phyloP scores from a whole-genome alignment of 495 filamentous ascomycete species.

The Daldinia concentrica region DNA sequence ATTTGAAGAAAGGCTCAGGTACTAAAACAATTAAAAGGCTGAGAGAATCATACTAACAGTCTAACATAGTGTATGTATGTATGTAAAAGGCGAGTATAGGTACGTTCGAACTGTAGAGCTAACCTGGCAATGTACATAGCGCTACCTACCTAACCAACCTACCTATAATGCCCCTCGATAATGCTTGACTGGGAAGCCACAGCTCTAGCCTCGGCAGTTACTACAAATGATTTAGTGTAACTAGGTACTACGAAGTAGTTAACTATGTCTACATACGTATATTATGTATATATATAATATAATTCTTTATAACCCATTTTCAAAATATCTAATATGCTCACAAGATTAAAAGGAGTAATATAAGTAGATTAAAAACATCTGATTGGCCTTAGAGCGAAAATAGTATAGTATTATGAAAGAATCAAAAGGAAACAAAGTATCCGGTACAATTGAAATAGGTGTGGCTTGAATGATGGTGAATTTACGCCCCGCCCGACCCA shows the following conservation, averaged over 20 bases:
- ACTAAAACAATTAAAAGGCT: neutral
- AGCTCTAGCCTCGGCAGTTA: slow-evolving; percentile 31
- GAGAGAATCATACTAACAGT: neutral
- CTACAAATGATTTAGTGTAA: neutral
- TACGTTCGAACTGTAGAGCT: slow-evolving; percentile 23
- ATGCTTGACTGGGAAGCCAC: slow-evolving; percentile 15
- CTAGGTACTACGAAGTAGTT: neutral
- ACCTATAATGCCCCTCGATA: slow-evolving; percentile 34
- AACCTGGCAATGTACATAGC: slow-evolving; percentile 4
- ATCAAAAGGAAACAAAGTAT: neutral
- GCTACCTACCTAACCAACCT: neutral
- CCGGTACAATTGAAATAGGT: neutral
- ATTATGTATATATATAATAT: no score
- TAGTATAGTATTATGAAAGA: no score
- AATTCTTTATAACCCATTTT: no score
- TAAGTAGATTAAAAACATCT: no score
- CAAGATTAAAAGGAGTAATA: neutral
- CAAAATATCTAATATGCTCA: no score
- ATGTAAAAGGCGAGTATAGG: neutral
- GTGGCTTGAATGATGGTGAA: neutral
- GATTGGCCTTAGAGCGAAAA: no score
- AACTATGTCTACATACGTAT: no score
- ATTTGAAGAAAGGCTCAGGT: slow-evolving; percentile 15
- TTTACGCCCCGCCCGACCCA: neutral
- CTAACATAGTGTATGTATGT: no score